Evolutionary conservation across 768 basidiomycete genomes (phyloP), one percentile per base, ranked within the genome.

Genomic region (Serpula lacrymans): DNA sequence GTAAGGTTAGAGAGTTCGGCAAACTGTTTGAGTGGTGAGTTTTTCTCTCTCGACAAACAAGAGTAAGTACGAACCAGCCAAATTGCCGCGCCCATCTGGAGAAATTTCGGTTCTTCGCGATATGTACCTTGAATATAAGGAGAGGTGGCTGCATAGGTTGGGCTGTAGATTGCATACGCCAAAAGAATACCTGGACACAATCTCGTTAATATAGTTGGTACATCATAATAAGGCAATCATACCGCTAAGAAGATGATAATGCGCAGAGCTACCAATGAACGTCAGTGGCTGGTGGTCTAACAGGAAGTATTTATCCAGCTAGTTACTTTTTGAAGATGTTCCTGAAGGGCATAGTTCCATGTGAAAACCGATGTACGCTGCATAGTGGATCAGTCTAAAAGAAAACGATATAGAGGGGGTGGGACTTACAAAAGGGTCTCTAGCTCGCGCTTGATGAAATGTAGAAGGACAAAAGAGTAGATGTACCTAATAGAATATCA

Each of bases 361-460:
- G 80, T 22, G 93, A 97, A 74, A 97, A 98, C 9, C 89, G 86
- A 60, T 99, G 96, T 2, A 99, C 79, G 54, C 88, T 90, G 16
- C 6, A 33, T 21, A 4, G 17, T 11, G 22, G 34, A 13, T 18
- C 10, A 21, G 16, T 18, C 43, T 22, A 20, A 30, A 13, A 30
- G 3, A 12, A 11, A 20, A 3, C 24, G 24, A 47, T 22, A n/a
- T n/a, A n/a, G n/a, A n/a, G n/a, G n/a, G n/a, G n/a, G n/a, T n/a
- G n/a, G n/a, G n/a, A 60, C 84, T 41, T 40, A 88, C 88, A 92
- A 95, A 4, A 94, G 42, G 2, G 96, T 93, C 65, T 99, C 96
- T 14, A 90, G 61, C 56, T 95, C 91, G 38, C 96, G 84, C 65
- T 99, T 99, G 32, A 77, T 45, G 64, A 93, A 98, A 59, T 99